phyloP scores from a whole-genome alignment of 208 protist genomes.

The Acanthamoeba triangularis region DNA sequence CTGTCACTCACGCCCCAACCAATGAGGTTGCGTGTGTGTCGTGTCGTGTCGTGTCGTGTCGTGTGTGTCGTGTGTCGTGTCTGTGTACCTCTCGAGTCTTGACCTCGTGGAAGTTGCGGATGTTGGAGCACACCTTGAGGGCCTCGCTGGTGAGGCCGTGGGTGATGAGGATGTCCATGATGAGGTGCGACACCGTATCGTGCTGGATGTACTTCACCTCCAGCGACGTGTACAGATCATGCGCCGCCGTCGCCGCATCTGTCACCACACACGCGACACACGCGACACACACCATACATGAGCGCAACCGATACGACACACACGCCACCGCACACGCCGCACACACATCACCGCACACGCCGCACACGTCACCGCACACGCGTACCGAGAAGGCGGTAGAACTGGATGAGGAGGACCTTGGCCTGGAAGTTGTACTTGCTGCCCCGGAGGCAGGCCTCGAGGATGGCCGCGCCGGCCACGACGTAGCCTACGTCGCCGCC shows the following conservation, averaged over 20 bases:
- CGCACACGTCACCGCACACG: neutral
- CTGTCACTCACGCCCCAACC: neutral
- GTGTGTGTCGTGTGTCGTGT: no score
- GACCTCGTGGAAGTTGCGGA: slow-evolving; percentile 71
- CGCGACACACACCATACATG: neutral
- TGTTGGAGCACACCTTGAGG: slow-evolving; percentile 39
- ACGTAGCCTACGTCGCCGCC: neutral
- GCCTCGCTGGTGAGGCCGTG: slow-evolving; percentile 48
- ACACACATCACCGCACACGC: neutral
- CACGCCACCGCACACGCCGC: neutral
- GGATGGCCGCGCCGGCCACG: neutral
- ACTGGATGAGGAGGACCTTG: slow-evolving; percentile 54
- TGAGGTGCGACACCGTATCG: slow-evolving; percentile 63
- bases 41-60: neutral
- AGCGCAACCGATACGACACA: neutral
- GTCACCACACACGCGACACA: neutral
- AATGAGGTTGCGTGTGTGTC: neutral
- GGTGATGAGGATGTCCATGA: slow-evolving; percentile 46
- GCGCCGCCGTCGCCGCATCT: slow-evolving; percentile 16
- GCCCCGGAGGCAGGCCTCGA: slow-evolving; percentile 1
- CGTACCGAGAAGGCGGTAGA: slow-evolving; percentile 21
- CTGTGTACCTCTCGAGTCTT: slow-evolving; percentile 42
- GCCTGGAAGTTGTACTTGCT: slow-evolving; percentile 68
- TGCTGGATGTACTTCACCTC: slow-evolving; percentile 75
- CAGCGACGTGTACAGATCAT: slow-evolving; percentile 49